These are phyloP conservation scores for Mycena latifolia DNA, from an alignment of 768 basidiomycete genomes.

Conservation along the genomic window DNA sequence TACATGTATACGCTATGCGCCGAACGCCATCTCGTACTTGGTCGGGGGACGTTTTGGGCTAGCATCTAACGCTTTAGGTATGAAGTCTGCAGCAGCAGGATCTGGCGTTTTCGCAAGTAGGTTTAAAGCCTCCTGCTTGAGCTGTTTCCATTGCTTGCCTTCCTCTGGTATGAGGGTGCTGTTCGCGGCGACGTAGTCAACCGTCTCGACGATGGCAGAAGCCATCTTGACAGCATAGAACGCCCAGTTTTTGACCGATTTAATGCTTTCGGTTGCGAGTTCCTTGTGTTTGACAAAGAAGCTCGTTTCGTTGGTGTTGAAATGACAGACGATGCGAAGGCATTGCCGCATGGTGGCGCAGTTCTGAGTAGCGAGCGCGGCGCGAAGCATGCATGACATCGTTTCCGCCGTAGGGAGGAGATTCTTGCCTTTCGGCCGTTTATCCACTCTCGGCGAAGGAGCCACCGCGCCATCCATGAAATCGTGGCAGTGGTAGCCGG, in stretches of 20 bases:
- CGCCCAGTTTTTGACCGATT: conserved; percentile 46
- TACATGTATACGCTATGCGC: conserved; percentile 18
- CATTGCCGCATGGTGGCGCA: conserved; percentile 68
- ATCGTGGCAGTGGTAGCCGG: conserved; percentile 69
- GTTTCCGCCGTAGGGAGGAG: conserved; percentile 64
- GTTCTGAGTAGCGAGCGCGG: conserved; percentile 66
- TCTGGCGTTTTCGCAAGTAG: conserved; percentile 20
- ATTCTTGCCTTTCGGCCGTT: conserved; percentile 57
- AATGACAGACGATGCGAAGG: conserved; percentile 66
- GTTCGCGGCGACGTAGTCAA: conserved; percentile 46
- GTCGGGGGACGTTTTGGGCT: conserved; percentile 15
- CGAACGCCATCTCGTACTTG: conserved; percentile 17
- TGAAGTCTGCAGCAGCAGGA: conserved; percentile 15
- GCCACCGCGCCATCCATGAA: conserved; percentile 62
- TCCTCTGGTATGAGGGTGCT: conserved; percentile 29
- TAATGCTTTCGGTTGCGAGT: conserved; percentile 43
- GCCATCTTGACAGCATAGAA: conserved; percentile 66
- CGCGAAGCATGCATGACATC: conserved; percentile 68
- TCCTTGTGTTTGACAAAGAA: conserved; percentile 44
- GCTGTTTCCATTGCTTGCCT: conserved; percentile 29
- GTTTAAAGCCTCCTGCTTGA: conserved; percentile 31
- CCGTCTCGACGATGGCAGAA: conserved; percentile 54
- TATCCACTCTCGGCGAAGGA: conserved; percentile 53
- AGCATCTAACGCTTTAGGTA: conserved; percentile 15
- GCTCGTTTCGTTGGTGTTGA: conserved; percentile 50